Evolutionary conservation across 1,284 basidiomycete genomes (phyloP).

Genomic region (Wallemia hederae): DNA sequence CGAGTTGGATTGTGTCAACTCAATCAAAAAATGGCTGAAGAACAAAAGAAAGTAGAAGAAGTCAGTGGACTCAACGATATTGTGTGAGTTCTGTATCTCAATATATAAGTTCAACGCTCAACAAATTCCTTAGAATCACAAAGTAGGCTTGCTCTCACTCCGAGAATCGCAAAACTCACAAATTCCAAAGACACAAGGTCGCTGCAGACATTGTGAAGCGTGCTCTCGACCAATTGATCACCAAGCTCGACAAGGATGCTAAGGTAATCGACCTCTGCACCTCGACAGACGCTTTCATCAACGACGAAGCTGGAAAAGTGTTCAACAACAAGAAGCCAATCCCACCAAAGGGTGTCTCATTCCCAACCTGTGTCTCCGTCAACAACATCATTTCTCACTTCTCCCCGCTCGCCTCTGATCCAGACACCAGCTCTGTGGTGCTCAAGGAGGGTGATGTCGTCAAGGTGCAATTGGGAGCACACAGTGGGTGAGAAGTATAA

Average conservation of each 20-base stretch:
- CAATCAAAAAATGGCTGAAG: not conserved
- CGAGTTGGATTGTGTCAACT: too few species aligned
- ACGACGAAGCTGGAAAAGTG: not conserved
- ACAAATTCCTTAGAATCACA: not conserved
- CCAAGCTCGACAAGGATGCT: not conserved
- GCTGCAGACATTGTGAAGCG: not conserved
- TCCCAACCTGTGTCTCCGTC: constrained; percentile 75
- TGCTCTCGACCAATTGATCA: not conserved
- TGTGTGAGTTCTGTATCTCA: not conserved
- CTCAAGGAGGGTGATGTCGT: constrained; percentile 76
- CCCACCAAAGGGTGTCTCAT: constrained; percentile 34
- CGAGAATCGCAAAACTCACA: too few species aligned
- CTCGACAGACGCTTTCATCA: not conserved
- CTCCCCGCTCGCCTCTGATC: constrained; percentile 25
- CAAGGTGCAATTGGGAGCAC: constrained; percentile 80
- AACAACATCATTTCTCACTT: constrained; percentile 36
- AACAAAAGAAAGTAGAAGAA: not conserved
- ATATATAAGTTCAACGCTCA: not conserved
- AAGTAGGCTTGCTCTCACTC: not conserved
- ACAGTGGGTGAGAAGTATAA: constrained; percentile 37
- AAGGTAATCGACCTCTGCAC: not conserved
- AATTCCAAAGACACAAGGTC: not conserved
- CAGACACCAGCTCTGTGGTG: constrained; percentile 23
- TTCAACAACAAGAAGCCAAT: not conserved
- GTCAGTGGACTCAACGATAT: not conserved